Base-by-base conservation (phyloP, 1,139 yeast species). In the Nadsonia starkeyi-henricii region DNA sequence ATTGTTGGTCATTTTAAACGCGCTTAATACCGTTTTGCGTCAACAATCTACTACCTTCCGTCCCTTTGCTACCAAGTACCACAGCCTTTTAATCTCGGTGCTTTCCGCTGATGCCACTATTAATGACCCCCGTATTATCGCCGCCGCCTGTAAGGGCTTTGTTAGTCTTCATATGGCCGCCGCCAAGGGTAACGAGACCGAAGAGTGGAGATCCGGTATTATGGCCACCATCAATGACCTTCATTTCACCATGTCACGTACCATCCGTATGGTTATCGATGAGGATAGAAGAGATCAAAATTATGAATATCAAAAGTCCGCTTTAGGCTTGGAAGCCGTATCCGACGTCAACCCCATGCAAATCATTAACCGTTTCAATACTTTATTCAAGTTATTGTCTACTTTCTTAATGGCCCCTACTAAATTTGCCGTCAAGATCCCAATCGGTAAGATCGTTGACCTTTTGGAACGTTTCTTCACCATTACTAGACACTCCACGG, bases 11-110 rank as follows among this genome's bases (percentile, higher is more conserved):
- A 61, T 74, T 28, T 61, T 81, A 23, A 71, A 71, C 1, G 71
- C 82, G 1, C 65, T 85, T 53, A 68, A 68, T 50, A 67, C 64
- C 20, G 62, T 82, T 19, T 66, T 83, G 46, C 64, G 66, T 43
- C 70, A 73, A 52, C 85, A 84, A 60, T 76, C 94, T 1, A 84
- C 93, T 3, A 82, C 95, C 2, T 84, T 85, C 60, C 75, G 91
- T 62, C 95, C 95, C 9, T 80, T 73, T 65, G 82, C 81, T 12
- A 74, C 76, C 53, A 80, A 80, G 57, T 74, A 78, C 53, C 75
- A 78, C 51, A 63, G 63, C 4, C 71, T 71, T 37, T 62, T 85
- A 43, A 52, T 70, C 49, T 69, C 56, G 17, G 55, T 59, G 3
- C 62, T 61, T 41, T 75, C 50, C 17, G 43, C 61, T 60, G 60